These are phyloP conservation scores for Lachnellula occidentalis DNA, from an alignment of 2,329 filamentous ascomycete species.

Conservation along the genomic window DNA sequence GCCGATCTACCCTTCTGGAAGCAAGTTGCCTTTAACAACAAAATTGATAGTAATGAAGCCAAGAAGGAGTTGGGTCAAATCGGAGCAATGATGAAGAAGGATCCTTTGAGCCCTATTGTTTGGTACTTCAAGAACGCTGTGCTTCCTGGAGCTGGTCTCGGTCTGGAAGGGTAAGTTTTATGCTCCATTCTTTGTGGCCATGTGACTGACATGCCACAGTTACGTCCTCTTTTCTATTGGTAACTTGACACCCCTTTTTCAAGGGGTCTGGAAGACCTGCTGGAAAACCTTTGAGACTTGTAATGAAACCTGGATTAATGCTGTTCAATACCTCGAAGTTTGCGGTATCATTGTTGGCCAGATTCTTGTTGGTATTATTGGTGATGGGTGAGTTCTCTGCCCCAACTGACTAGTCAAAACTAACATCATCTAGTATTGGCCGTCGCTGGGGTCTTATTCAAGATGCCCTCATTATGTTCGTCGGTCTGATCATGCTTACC, in stretches of 20 bases:
- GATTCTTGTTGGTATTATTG: constrained; percentile 75
- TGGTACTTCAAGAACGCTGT: constrained; percentile 91
- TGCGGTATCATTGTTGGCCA: constrained; percentile 93
- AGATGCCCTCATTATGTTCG: constrained; percentile 89
- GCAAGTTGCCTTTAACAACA: constrained; percentile 69
- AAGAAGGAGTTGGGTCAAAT: constrained; percentile 60
- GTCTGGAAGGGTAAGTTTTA: constrained; percentile 66
- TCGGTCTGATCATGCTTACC: constrained; percentile 87
- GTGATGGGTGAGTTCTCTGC: constrained; percentile 52
- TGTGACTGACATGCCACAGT: constrained; percentile 35
- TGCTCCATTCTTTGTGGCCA: neutral
- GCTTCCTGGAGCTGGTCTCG: constrained; percentile 84
- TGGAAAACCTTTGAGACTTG: constrained; percentile 66
- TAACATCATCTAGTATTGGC: constrained; percentile 58
- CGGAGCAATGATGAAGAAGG: constrained; percentile 76
- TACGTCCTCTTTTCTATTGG: constrained; percentile 97
- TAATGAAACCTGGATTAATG: constrained; percentile 71
- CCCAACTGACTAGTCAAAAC: constrained; percentile 1
- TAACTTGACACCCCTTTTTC: constrained; percentile 79
- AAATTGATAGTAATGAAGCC: constrained; percentile 67
- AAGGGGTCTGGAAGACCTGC: constrained; percentile 68
- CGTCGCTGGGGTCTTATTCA: constrained; percentile 95
- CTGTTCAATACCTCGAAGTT: constrained; percentile 88
- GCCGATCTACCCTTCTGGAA: constrained; percentile 71
- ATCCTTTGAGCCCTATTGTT: constrained; percentile 75